phyloP scores from a whole-genome alignment of 2,329 filamentous ascomycete genomes.

The Colletotrichum gloeosporioides region DNA sequence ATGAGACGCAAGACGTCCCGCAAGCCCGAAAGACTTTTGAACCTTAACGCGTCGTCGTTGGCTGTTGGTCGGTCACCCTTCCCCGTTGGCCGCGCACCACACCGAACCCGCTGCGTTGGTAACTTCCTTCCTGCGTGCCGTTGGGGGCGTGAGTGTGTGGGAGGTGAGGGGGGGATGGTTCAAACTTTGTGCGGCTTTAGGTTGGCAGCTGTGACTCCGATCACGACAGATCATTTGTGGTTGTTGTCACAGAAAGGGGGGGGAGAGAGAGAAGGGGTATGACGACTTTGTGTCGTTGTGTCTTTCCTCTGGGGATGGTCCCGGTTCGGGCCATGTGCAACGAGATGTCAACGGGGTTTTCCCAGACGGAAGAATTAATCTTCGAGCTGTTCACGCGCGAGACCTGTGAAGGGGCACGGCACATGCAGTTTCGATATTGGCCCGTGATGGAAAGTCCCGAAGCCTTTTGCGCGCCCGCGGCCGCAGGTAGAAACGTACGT shows the following conservation, averaged over 20 bases:
- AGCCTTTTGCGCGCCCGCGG: not conserved
- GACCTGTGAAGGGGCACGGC: not conserved
- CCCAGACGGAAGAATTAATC: not conserved
- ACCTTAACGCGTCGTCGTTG: not conserved
- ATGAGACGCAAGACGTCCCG: not conserved
- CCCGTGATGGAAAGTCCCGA: not conserved
- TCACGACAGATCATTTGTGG: not conserved
- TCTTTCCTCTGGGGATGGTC: not conserved
- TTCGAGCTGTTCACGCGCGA: not conserved
- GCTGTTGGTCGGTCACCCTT: not conserved
- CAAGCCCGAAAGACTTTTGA: not conserved
- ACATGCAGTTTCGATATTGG: not conserved
- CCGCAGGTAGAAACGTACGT: not conserved
- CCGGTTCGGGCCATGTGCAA: not conserved
- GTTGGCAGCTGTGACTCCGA: constrained; percentile 17
- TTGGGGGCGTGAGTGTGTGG: not conserved
- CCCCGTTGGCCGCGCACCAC: not conserved
- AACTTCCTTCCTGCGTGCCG: not conserved
- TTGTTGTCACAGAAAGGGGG: not conserved
- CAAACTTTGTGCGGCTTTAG: not conserved
- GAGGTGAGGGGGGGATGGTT: not conserved
- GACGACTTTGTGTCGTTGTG: not conserved
- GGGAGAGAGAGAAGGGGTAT: not conserved
- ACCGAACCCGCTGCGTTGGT: not conserved
- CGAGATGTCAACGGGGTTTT: not conserved